Conservation (phyloP, 495 filamentous ascomycete species). For the Talaromyces trachyspermus region DNA sequence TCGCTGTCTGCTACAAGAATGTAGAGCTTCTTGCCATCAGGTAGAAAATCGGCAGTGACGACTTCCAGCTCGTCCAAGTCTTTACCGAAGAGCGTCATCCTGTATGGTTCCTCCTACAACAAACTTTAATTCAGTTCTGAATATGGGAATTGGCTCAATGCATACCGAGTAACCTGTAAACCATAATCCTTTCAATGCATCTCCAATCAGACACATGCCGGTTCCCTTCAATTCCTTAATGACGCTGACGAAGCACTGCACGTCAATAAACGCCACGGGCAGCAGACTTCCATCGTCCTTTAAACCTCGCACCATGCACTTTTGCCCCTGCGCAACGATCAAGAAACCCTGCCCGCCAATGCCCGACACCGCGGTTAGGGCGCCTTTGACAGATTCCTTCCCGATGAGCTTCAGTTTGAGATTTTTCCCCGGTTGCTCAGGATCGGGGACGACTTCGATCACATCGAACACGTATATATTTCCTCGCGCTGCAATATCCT, state of each 20-base stretch:
- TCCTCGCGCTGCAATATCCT: slow-evolving; percentile 81
- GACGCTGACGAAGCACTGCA: slow-evolving; percentile 82
- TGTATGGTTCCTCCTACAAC: slow-evolving; percentile 75
- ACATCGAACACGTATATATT: slow-evolving; percentile 87
- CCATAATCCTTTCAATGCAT: slow-evolving; percentile 90
- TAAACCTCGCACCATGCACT: slow-evolving; percentile 90
- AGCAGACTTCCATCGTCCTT: slow-evolving; percentile 90
- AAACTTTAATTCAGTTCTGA: neutral
- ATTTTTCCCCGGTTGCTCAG: slow-evolving; percentile 74
- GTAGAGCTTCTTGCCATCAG: slow-evolving; percentile 73
- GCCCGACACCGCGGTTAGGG: slow-evolving; percentile 80
- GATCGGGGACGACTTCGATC: slow-evolving; percentile 83
- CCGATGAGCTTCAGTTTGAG: slow-evolving; percentile 77
- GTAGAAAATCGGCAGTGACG: slow-evolving; percentile 78
- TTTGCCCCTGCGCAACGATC: slow-evolving; percentile 89
- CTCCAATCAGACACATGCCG: slow-evolving; percentile 74
- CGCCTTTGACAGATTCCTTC: slow-evolving; percentile 85
- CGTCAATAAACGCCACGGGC: slow-evolving; percentile 96
- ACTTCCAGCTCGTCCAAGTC: slow-evolving; percentile 68
- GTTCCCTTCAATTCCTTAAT: slow-evolving; percentile 76
- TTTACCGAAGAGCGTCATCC: slow-evolving; percentile 90
- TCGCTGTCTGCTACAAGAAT: slow-evolving; percentile 80
- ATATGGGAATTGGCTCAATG: neutral
- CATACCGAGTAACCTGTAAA: slow-evolving; percentile 82
- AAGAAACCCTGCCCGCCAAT: slow-evolving; percentile 91